These are phyloP conservation scores for Mycena sp. DNA, from an alignment of 1,284 basidiomycete species.

Conservation along the genomic window DNA sequence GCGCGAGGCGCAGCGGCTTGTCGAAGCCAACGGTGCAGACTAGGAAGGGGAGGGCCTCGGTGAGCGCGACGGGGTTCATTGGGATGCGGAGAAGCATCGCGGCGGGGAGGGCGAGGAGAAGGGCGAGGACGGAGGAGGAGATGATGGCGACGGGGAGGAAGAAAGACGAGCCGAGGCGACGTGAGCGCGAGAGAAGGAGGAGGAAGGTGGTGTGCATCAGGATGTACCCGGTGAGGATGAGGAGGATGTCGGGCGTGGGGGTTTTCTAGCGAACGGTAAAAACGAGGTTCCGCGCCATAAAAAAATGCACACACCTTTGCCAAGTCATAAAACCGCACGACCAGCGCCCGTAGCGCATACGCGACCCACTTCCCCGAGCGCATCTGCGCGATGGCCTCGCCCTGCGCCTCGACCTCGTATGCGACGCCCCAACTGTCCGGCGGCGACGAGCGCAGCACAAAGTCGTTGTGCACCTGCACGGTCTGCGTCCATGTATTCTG, in stretches of 20 bases:
- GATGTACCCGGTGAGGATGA: conserved; percentile 95
- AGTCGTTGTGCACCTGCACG: conserved; percentile 16
- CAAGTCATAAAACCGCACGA: conserved; percentile 88
- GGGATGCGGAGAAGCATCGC: conserved; percentile 87
- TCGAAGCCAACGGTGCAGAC: conserved; percentile 99
- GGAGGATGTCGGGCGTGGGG: conserved; percentile 94
- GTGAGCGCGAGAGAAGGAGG: conserved; percentile 87
- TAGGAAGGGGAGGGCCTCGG: conserved; percentile 96
- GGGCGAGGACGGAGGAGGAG: conserved; percentile 86
- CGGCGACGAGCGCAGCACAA: conserved; percentile 19
- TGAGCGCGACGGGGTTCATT: conserved; percentile 92
- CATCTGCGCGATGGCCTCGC: conserved; percentile 69
- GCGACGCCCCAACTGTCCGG: conserved; percentile 51
- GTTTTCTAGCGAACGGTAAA: conserved; percentile 69
- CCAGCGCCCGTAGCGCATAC: conserved; percentile 84
- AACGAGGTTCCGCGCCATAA: too few relatives aligned
- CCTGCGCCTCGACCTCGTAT: conserved; percentile 45
- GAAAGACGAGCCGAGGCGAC: conserved; percentile 88
- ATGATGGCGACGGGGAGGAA: conserved; percentile 90
- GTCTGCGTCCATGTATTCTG: conserved; percentile 24
- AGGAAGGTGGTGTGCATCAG: conserved; percentile 98
- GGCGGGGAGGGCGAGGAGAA: conserved; percentile 88
- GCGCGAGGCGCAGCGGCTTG: conserved; percentile 93
- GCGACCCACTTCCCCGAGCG: conserved; percentile 86
- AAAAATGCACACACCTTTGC: conserved; percentile 69